Evolutionary conservation across 2,329 filamentous ascomycete species (phyloP), one percentile per base, ranked within the genome.

Genomic region (Cordyceps farinosa): DNA sequence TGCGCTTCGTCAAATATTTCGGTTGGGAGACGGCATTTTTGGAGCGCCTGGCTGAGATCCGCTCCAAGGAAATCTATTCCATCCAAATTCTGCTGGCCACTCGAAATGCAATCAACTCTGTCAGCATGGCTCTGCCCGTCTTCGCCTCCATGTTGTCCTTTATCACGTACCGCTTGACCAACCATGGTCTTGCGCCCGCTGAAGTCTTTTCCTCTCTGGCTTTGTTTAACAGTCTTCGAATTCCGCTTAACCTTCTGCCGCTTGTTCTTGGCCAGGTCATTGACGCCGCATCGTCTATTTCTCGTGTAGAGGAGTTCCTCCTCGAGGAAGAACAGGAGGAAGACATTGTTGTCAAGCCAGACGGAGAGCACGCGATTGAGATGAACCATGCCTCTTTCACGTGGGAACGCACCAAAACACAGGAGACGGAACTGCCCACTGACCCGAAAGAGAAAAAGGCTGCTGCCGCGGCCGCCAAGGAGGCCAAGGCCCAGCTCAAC

Each of bases 91-190:
- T 98, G 52, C 79, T 98, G 34, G 86, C 90, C 1, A 91, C 96
- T 67, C 86, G 92, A 69, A 96, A 96, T 73, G 91, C 83, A 48
- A 92, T 97, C 78, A 89, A 92, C 75, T 90, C 91, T 13, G 81
- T 95, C 56, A 90, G 90, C 70, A 86, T 96, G 83, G 90, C 91
- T 1, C 84, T 97, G 71, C 94, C 95, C 7, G 90, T 96, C 60
- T 97, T 98, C 69, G 92, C 94, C 0, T 96, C 93, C 1, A 97
- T 98, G 92, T 76, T 98, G 47, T 87, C 94, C 0, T 98, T 98
- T 75, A 94, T 98, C 75, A 94, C 91, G 0, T 90, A 86, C 69
- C 88, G 86, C 1, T 76, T 88, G 44, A 83, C 87, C 1, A 80
- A 89, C 64, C 88, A 92, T 68, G 74, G 75, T 34, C 82, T 98